Evolutionary conservation across 1,284 basidiomycete genomes (phyloP).

Genomic region (Papiliotrema terrestris): DNA sequence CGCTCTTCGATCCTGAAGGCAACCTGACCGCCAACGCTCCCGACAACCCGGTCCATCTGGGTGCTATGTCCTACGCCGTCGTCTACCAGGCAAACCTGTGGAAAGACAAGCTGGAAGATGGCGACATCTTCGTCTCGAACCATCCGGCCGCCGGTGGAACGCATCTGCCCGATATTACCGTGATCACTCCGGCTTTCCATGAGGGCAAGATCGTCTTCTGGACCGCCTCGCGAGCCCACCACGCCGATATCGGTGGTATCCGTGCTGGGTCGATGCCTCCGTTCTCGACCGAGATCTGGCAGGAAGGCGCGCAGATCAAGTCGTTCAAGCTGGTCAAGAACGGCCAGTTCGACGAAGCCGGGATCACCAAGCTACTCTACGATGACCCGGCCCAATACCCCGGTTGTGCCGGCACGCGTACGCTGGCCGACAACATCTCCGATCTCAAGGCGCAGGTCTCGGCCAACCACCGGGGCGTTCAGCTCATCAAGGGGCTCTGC

Average conservation of each 20-base stretch:
- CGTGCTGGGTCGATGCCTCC: constrained; percentile 45
- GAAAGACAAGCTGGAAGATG: constrained; percentile 34
- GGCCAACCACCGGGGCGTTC: constrained; percentile 13
- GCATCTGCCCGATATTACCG: constrained; percentile 48
- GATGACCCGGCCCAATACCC: too few species aligned
- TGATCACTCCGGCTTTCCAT: constrained; percentile 44
- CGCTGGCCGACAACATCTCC: constrained; percentile 10
- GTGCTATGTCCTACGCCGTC: constrained; percentile 38
- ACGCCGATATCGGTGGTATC: constrained; percentile 42
- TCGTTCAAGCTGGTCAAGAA: constrained; percentile 15
- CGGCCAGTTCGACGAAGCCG: constrained; percentile 13
- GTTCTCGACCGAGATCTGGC: constrained; percentile 31
- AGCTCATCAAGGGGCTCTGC: constrained; percentile 15
- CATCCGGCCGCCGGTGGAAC: constrained; percentile 39
- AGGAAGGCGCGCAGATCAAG: constrained; percentile 44
- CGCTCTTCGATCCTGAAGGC: constrained; percentile 52
- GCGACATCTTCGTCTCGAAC: constrained; percentile 52
- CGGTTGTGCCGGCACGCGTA: too few species aligned
- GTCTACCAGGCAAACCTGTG: constrained; percentile 47
- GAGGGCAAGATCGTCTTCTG: constrained; percentile 41
- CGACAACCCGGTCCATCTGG: constrained; percentile 54
- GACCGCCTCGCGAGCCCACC: constrained; percentile 38
- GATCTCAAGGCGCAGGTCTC: constrained; percentile 20
- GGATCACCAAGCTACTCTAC: not conserved
- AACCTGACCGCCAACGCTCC: constrained; percentile 54